Evolutionary conservation across 2,329 filamentous ascomycete species (phyloP).

Genomic region (Penicillium janthinellum): DNA sequence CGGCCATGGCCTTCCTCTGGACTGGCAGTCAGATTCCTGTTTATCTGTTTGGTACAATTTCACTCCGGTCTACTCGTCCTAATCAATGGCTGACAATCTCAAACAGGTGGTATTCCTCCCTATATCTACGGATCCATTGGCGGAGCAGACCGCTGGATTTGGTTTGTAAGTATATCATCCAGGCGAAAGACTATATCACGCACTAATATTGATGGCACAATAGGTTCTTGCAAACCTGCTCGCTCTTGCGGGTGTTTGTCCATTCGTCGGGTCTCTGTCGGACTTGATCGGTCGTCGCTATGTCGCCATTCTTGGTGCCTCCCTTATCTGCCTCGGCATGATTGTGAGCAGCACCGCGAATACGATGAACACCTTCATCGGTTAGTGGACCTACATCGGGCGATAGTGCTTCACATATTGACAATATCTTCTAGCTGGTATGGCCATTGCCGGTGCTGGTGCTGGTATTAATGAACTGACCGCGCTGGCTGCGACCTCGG

Average conservation of each 20-base stretch:
- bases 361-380: slow-evolving; percentile 64
- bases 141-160: slow-evolving; percentile 62
- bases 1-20: slow-evolving; percentile 64
- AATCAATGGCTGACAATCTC: slow-evolving; percentile 5
- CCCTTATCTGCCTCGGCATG: slow-evolving; percentile 60
- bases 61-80: slow-evolving; percentile 7
- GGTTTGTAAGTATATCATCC: slow-evolving; percentile 50
- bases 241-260: slow-evolving; percentile 58
- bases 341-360: slow-evolving; percentile 61
- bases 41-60: slow-evolving; percentile 50
- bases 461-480: slow-evolving; percentile 70
- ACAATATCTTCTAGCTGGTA: slow-evolving; percentile 44
- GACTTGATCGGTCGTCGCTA: slow-evolving; percentile 65
- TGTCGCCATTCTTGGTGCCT: slow-evolving; percentile 59
- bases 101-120: slow-evolving; percentile 49
- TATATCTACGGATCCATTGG: slow-evolving; percentile 64
- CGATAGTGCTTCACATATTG: background rate
- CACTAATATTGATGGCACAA: background rate
- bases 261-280: slow-evolving; percentile 67
- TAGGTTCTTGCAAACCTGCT: slow-evolving; percentile 56
- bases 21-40: slow-evolving; percentile 63
- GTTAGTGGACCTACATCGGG: slow-evolving; percentile 44
- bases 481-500: slow-evolving; percentile 67
- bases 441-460: slow-evolving; percentile 64
- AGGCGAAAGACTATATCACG: too few relatives aligned